A percentile compares a stretch with the other conserved stretches of the same genome.
phyloP scores from a whole-genome alignment of 164 flowering plant species.

The Annona cherimola region DNA sequence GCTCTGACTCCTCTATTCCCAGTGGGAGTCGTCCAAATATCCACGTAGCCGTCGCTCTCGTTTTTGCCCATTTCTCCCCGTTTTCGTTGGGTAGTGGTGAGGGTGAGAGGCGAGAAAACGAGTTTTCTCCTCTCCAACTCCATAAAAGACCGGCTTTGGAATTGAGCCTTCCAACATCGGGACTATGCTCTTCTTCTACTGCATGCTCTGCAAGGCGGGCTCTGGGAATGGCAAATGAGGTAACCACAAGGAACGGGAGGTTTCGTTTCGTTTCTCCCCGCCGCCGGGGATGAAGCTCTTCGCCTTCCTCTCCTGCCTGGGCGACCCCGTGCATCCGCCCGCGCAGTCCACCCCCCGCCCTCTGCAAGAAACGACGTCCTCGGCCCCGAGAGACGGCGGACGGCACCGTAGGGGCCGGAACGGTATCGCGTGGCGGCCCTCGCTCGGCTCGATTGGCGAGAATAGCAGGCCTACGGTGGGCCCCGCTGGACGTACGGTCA shows the following conservation, averaged over 20 bases:
- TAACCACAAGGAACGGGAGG: not conserved
- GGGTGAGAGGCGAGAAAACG: no score
- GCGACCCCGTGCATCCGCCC: not conserved
- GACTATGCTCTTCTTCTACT: not conserved
- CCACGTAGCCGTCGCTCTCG: no score
- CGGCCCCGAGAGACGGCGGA: not conserved
- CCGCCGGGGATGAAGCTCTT: not conserved
- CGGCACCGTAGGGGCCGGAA: not conserved
- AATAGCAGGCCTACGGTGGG: not conserved
- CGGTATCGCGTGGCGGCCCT: not conserved
- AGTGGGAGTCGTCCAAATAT: no score
- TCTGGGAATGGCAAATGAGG: not conserved
- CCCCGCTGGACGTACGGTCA: not conserved
- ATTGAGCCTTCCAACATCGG: not conserved
- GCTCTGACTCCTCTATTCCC: no score
- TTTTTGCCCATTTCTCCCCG: no score
- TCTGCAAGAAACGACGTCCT: not conserved
- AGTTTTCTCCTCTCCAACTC: not conserved
- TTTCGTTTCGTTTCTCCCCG: no score
- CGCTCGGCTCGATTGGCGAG: constrained; percentile 4
- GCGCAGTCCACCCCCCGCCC: not conserved
- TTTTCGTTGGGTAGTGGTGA: no score
- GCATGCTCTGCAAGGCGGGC: no score
- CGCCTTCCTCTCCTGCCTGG: not conserved
- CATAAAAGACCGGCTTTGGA: not conserved